A percentile compares a stretch with the other conserved stretches of the same genome.
phyloP scores from a whole-genome alignment of 805 yeast genomes.

The Torulaspora indica region DNA sequence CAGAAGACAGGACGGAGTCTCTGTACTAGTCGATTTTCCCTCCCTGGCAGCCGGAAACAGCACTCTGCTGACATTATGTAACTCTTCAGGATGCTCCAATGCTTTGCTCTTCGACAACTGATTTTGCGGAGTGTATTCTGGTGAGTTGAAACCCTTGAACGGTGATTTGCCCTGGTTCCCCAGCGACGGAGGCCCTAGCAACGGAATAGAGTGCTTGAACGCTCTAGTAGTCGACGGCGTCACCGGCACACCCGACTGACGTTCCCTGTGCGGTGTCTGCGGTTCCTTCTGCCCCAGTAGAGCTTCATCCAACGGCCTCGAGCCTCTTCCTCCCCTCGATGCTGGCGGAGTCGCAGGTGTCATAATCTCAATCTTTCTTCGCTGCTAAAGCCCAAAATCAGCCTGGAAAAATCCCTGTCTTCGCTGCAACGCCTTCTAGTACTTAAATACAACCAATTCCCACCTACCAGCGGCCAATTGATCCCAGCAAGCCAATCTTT shows the following conservation, averaged over 20 bases:
- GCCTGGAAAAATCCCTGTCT: background rate
- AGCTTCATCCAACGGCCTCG: constrained; percentile 6
- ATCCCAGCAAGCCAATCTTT: constrained; percentile 1
- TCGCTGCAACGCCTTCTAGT: background rate
- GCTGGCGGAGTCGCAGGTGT: constrained; percentile 36
- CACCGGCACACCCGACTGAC: constrained; percentile 17
- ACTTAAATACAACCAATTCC: background rate
- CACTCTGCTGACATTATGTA: constrained; percentile 24
- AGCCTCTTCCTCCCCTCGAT: constrained; percentile 20
- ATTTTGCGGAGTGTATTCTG: constrained; percentile 32
- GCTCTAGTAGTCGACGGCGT: constrained; percentile 26
- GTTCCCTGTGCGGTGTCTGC: constrained; percentile 14
- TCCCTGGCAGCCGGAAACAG: constrained; percentile 22
- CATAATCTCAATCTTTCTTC: constrained; percentile 12
- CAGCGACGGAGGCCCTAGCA: constrained; percentile 16
- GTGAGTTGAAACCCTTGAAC: constrained; percentile 30
- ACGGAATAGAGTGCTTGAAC: constrained; percentile 15
- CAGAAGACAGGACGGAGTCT: constrained; percentile 12
- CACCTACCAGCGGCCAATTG: background rate
- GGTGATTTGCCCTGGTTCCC: constrained; percentile 13
- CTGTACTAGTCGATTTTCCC: constrained; percentile 1
- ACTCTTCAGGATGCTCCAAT: constrained; percentile 12
- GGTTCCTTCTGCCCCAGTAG: constrained; percentile 2
- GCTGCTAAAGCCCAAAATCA: background rate
- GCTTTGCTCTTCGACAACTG: constrained; percentile 15